Evolutionary conservation across 1,284 basidiomycete genomes (phyloP), one percentile per base, ranked within the genome.

Genomic region (Schizophyllum amplum): DNA sequence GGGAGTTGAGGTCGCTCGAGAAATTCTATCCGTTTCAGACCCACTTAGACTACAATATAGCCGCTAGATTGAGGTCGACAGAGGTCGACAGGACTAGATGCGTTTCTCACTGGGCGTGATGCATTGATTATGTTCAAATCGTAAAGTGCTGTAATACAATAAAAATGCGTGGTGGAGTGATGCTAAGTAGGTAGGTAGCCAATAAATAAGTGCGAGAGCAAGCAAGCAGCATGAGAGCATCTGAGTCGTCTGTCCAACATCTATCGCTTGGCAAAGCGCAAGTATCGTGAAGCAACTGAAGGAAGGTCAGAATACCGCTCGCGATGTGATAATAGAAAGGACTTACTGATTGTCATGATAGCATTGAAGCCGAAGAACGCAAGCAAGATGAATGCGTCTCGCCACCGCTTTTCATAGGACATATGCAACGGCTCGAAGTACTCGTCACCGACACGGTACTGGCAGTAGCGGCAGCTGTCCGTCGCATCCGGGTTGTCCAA

Each of bases 361-460:
- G 24, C 15, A 73, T 76, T 66, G 60, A 81, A 42, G 33, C 77
- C 69, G 60, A 84, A 76, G 70, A 75, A 89, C 2, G 80, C 75
- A 61, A 89, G 80, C 46, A 91, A 71, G 58, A 92, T 85, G 62
- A 83, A 90, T 2, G 79, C 78, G 63, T 92, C 88, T 63, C 90
- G 76, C 85, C 89, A 92, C 22, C 88, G 74, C 22, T 81, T 72
- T 4, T 72, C 71, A 65, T 79, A 94, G 1, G 66, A 67, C 65
- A 96, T 90, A 60, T 87, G 86, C 54, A 96, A 71, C 0, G 83
- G 82, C 9, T 67, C 63, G 67, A 78, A 86, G 72, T 87, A 93
- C 62, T 93, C 75, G 62, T 92, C 84, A 4, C 90, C 91, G 20
- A 78, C 72, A 49, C 64, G 58, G 68, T 82, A 90, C 64, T 84